These are phyloP conservation scores for Lentithecium fluviatile DNA, from an alignment of 495 filamentous ascomycete species.

Conservation along the genomic window DNA sequence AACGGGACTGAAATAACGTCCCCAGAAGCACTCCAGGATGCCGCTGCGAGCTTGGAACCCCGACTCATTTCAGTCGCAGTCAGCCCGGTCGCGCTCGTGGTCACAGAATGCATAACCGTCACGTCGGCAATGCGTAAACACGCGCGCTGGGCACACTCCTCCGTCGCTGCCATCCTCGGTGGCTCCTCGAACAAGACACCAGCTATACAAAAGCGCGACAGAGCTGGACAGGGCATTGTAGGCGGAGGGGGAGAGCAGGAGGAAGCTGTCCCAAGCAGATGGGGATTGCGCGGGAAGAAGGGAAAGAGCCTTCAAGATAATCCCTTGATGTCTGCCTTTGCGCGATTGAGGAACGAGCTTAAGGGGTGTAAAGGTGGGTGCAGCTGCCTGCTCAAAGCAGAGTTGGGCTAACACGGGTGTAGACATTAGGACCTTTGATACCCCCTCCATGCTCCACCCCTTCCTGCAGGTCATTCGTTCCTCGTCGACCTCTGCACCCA, in stretches of 20 bases:
- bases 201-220: conserved; percentile 33
- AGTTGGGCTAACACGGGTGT: conserved; percentile 24
- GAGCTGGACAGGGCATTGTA: conserved; percentile 23
- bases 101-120: conserved; percentile 98
- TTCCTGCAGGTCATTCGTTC: conserved; percentile 97
- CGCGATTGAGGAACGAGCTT: conserved; percentile 82
- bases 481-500: conserved; percentile 91
- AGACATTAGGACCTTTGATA: conserved; percentile 90
- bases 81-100: conserved; percentile 90
- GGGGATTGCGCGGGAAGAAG: conserved; percentile 94
- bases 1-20: conserved; percentile 2
- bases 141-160: conserved; percentile 93
- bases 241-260: conserved; percentile 33
- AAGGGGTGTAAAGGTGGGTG: conserved; percentile 75
- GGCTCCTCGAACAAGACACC: conserved; percentile 47
- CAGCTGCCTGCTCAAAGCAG: not conserved
- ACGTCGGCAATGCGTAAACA: conserved; percentile 98
- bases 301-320: conserved; percentile 99
- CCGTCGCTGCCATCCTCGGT: conserved; percentile 92
- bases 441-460: conserved; percentile 83
- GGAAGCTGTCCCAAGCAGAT: conserved; percentile 63
- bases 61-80: conserved; percentile 69
- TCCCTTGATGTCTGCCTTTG: conserved; percentile 93
- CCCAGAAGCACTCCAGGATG: conserved; percentile 15
- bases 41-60: conserved; percentile 8